Conservation (phyloP, 2,329 filamentous ascomycete species). For the Xylariaceae sp. region DNA sequence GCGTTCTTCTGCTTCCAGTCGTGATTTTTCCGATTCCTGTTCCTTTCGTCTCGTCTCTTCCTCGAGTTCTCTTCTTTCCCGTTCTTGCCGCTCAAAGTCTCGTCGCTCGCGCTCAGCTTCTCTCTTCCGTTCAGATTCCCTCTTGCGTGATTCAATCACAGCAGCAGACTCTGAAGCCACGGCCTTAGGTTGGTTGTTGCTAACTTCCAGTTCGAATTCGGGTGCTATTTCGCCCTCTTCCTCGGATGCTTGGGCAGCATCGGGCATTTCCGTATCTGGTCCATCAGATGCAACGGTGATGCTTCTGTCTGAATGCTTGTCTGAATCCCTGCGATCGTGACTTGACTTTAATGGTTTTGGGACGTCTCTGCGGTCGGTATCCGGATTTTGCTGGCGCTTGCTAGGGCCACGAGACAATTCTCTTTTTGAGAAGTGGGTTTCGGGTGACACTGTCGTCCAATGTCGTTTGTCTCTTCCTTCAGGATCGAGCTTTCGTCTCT, state of each 20-base stretch:
- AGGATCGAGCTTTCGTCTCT: slow-evolving; percentile 52
- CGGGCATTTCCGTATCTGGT: slow-evolving; percentile 50
- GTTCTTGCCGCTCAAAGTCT: slow-evolving; percentile 12
- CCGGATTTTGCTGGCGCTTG: slow-evolving; percentile 29
- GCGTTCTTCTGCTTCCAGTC: slow-evolving; percentile 30
- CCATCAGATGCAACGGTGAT: slow-evolving; percentile 56
- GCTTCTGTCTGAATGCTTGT: slow-evolving; percentile 43
- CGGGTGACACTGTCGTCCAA: slow-evolving; percentile 40
- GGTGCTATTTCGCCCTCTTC: slow-evolving; percentile 27
- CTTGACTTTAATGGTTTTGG: slow-evolving; percentile 37
- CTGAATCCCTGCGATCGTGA: slow-evolving; percentile 38
- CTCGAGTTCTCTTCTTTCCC: slow-evolving; percentile 24
- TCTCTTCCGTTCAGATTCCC: slow-evolving; percentile 28
- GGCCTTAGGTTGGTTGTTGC: slow-evolving; percentile 32
- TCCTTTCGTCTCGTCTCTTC: slow-evolving; percentile 28
- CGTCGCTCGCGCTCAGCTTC: slow-evolving; percentile 25
- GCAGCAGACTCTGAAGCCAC: slow-evolving; percentile 15
- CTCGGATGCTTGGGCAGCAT: slow-evolving; percentile 33
- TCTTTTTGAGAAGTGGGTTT: slow-evolving; percentile 41
- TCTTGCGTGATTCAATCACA: slow-evolving; percentile 26
- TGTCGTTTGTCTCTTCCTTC: slow-evolving; percentile 47
- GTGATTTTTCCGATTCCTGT: slow-evolving; percentile 29
- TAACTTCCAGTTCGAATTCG: slow-evolving; percentile 34
- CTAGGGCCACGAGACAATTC: slow-evolving; percentile 37
- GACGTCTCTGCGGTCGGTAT: slow-evolving; percentile 33